phyloP scores from a whole-genome alignment of 352 stramenopile genomes.

The Ophiocytium majus region DNA sequence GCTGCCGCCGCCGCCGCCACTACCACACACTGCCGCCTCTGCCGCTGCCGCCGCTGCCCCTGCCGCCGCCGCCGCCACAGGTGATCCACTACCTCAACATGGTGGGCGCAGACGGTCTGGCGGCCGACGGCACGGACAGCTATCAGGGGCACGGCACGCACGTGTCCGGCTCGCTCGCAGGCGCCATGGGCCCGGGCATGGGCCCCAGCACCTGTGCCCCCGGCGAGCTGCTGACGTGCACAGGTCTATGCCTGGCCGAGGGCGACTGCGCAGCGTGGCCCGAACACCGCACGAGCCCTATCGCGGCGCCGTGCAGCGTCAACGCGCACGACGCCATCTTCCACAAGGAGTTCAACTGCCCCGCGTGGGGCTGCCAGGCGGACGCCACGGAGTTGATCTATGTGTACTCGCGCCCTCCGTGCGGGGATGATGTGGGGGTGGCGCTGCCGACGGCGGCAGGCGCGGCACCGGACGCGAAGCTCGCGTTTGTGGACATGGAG shows the following conservation, averaged over 20 bases:
- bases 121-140: conserved; percentile 58
- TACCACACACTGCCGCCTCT: too few relatives aligned
- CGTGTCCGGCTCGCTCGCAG: conserved; percentile 72
- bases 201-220: conserved; percentile 17
- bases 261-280: not conserved
- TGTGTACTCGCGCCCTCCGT: not conserved
- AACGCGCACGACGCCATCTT: conserved; percentile 4
- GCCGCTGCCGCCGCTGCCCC: too few relatives aligned
- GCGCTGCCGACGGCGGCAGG: conserved; percentile 51
- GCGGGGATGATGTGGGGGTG: not conserved
- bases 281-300: too few relatives aligned
- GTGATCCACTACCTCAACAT: conserved; percentile 65
- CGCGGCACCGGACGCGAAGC: conserved; percentile 70
- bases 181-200: conserved; percentile 52
- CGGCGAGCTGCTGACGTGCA: conserved; percentile 11
- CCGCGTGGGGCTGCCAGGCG: not conserved
- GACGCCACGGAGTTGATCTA: not conserved
- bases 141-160: conserved; percentile 74
- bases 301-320: not conserved
- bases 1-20: too few relatives aligned
- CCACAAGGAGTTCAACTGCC: not conserved
- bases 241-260: conserved; percentile 23
- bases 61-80: not conserved
- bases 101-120: too few relatives aligned
- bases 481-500: conserved; percentile 77